phyloP scores from a whole-genome alignment of 78 protist genomes.

The Dictyostelium capitatum region DNA sequence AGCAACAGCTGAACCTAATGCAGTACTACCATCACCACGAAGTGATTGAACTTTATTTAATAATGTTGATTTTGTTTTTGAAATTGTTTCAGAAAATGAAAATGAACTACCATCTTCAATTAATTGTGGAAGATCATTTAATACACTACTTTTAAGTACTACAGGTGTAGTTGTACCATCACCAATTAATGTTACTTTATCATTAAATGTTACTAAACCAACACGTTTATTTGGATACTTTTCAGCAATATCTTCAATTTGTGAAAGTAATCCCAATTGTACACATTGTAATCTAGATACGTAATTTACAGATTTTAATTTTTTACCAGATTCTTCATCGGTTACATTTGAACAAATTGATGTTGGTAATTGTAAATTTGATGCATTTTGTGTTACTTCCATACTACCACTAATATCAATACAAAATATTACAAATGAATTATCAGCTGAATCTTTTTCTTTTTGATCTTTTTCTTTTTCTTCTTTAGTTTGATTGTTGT shows the following conservation, averaged over 20 bases:
- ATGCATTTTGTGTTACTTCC: conserved; percentile 72
- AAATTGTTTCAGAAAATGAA: not conserved
- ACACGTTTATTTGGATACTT: conserved; percentile 69
- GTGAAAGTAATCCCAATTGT: conserved; percentile 78
- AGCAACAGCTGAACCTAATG: conserved; percentile 89
- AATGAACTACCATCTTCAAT: conserved; percentile 17
- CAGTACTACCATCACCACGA: conserved; percentile 89
- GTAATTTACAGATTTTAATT: not conserved
- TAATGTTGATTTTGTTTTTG: conserved; percentile 31
- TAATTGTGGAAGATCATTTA: conserved; percentile 23
- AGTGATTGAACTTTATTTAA: not conserved
- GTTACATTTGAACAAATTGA: not conserved
- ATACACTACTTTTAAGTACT: no score
- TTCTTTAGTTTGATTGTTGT: not conserved
- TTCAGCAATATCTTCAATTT: conserved; percentile 51
- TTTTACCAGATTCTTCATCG: not conserved
- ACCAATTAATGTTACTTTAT: conserved; percentile 76
- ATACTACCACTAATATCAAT: conserved; percentile 83
- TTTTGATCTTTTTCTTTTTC: conserved; percentile 3
- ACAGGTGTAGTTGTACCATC: conserved; percentile 62
- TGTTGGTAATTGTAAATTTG: not conserved
- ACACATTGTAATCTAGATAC: conserved; percentile 84
- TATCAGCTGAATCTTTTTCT: conserved; percentile 12
- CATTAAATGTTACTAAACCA: conserved; percentile 82
- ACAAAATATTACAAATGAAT: conserved; percentile 67